Evolutionary conservation across 2,329 filamentous ascomycete genomes (phyloP), one percentile per base, ranked within the genome.

Genomic region (Trichothecium sympodiale): DNA sequence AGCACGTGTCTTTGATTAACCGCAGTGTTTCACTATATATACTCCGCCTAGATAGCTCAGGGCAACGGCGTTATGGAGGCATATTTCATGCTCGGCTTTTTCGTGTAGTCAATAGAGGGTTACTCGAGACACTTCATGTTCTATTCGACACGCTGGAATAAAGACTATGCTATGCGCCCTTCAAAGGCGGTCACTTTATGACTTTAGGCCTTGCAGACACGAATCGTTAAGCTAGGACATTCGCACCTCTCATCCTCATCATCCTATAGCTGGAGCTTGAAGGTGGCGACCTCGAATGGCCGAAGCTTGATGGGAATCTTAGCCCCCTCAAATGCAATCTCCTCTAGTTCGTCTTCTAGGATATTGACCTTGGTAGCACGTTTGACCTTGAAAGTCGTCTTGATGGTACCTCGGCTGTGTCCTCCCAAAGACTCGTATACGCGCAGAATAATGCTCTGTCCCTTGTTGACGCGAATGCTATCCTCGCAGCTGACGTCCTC

Each of bases 371-470:
- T 94, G 61, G 70, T 80, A 23, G 83, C 86, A 47, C 74, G 78
- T 64, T 79, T 80, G 18, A 95, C 76, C 17, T 77, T 64, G 56
- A 89, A 72, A 8, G 61, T 69, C 33, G 81, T 81, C 31, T 67
- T 61, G 48, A 95, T 75, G 1, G 66, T 74, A 3, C 82, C 88
- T 42, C 78, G 75, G 42, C 77, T 78, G 49, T 76, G 80, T 0
- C 91, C 91, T 31, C 91, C 91, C 29, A 96, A 62, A 41, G 81
- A 81, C 55, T 98, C 91, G 53, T 93, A 98, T 15, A 95, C 68
- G 2, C 91, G 72, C 39, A 95, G 46, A 40, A 98, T 80, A 32
- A 96, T 71, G 53, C 83, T 93, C 55, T 74, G 74, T 0, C 85
- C 87, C 46, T 75, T 72, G 38, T 83, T 75, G 44, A 65, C 65